Percentiles rank a stretch among this genome's conserved stretches.
Conservation (phyloP, 2,329 filamentous ascomycete species). For the Colletotrichum sidae region DNA sequence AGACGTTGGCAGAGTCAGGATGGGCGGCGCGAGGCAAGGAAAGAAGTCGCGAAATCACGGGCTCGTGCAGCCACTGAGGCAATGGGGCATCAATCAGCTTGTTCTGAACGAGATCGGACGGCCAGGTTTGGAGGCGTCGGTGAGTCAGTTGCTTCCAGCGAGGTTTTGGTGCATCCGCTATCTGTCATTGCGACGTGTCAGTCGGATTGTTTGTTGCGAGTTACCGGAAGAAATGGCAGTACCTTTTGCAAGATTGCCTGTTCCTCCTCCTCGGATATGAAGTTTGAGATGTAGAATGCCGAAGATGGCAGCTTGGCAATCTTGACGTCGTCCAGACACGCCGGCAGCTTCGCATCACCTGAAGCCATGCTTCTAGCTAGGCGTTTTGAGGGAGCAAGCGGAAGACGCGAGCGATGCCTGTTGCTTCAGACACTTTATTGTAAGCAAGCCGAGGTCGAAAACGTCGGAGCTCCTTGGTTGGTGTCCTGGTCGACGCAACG, state of each 20-base stretch:
- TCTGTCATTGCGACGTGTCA: conserved; percentile 49
- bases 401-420: not conserved
- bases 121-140: conserved; percentile 90
- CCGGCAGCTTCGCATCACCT: conserved; percentile 49
- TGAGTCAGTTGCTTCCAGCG: conserved; percentile 91
- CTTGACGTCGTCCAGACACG: conserved; percentile 61
- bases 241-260: conserved; percentile 77
- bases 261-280: conserved; percentile 84
- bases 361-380: conserved; percentile 9
- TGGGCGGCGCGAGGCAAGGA: conserved; percentile 53
- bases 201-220: not conserved
- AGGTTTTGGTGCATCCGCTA: conserved; percentile 74
- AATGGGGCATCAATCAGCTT: conserved; percentile 80
- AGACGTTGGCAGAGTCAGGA: conserved; percentile 55
- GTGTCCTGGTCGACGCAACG: too few species aligned
- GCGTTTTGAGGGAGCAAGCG: not conserved
- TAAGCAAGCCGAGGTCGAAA: too few species aligned
- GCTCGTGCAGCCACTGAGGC: conserved; percentile 79
- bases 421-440: too few species aligned
- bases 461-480: too few species aligned
- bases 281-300: conserved; percentile 88
- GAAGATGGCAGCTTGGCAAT: conserved; percentile 69
- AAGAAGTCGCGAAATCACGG: conserved; percentile 72
- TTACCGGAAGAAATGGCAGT: conserved; percentile 12
- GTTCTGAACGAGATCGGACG: conserved; percentile 83